A percentile compares a stretch with the other conserved stretches of the same genome.
Conservation (phyloP, 2,329 filamentous ascomycete genomes). For the Ceratocystis eucalypticola region DNA sequence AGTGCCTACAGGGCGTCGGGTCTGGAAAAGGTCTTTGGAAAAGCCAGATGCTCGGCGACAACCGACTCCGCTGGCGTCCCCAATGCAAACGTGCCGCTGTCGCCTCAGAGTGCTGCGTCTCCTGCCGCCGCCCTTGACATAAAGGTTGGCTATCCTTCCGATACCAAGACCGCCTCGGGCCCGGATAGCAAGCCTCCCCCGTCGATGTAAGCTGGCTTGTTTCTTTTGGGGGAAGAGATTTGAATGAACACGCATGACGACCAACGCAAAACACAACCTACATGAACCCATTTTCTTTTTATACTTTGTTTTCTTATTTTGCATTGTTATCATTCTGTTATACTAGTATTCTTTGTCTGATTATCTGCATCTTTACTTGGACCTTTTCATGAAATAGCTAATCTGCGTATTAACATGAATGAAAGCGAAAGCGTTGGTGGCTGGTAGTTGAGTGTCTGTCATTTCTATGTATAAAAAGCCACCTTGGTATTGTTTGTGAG, state of each 20-base stretch:
- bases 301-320: neutral
- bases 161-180: neutral
- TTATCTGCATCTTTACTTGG: neutral
- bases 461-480: neutral
- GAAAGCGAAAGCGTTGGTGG: neutral
- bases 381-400: neutral
- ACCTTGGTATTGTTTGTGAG: neutral
- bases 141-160: neutral
- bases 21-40: slow-evolving; percentile 44
- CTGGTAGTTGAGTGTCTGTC: neutral
- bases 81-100: slow-evolving; percentile 13
- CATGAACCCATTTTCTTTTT: neutral
- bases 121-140: slow-evolving; percentile 1
- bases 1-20: slow-evolving; percentile 47
- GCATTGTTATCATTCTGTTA: neutral
- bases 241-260: neutral
- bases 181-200: slow-evolving; percentile 1
- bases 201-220: neutral
- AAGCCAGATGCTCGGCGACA: slow-evolving; percentile 29
- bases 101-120: slow-evolving; percentile 7
- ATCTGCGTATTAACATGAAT: neutral
- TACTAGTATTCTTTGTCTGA: neutral
- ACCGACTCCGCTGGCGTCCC: slow-evolving; percentile 19
- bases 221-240: neutral
- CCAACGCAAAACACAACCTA: neutral